Percentiles rank a stretch among this genome's conserved stretches.
Conservation (phyloP, 1,284 basidiomycete species). For the Cystobasidium sp. region DNA sequence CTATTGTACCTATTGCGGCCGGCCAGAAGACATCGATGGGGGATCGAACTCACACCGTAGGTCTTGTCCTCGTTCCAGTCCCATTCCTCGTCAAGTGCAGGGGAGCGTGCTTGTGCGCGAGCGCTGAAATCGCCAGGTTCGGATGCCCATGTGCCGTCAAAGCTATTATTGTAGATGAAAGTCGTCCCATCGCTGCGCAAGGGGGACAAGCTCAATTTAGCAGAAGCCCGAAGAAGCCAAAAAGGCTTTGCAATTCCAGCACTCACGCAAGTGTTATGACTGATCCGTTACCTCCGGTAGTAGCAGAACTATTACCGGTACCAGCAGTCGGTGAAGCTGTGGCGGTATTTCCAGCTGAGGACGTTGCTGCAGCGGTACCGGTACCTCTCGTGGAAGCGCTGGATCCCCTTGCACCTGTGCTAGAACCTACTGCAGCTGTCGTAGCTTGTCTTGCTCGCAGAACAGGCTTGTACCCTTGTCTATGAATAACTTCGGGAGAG, state of each 20-base stretch:
- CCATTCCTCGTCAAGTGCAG: conserved; percentile 82
- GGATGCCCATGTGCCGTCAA: conserved; percentile 71
- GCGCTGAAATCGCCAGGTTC: conserved; percentile 59
- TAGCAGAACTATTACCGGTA: conserved; percentile 1
- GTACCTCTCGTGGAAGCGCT: too few species aligned
- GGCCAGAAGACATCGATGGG: too few species aligned
- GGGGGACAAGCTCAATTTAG: not conserved
- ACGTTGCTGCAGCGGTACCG: not conserved
- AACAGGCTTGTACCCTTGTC: conserved; percentile 26
- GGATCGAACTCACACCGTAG: conserved; percentile 19
- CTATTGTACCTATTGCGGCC: not conserved
- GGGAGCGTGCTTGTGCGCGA: conserved; percentile 77
- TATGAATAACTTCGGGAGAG: conserved; percentile 10
- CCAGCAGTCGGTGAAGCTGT: not conserved
- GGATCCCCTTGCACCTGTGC: not conserved
- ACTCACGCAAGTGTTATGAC: conserved; percentile 33
- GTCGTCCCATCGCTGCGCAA: conserved; percentile 63
- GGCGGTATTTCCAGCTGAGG: not conserved
- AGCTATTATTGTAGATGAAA: conserved; percentile 73
- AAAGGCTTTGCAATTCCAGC: not conserved
- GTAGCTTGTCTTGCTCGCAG: conserved; percentile 16
- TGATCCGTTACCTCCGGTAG: conserved; percentile 29
- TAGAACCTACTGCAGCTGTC: not conserved
- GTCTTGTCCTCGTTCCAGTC: conserved; percentile 63
- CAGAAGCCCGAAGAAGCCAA: too few species aligned